Base-by-base conservation (phyloP, 306 rosid genomes). In the Corylus avellana region DNA sequence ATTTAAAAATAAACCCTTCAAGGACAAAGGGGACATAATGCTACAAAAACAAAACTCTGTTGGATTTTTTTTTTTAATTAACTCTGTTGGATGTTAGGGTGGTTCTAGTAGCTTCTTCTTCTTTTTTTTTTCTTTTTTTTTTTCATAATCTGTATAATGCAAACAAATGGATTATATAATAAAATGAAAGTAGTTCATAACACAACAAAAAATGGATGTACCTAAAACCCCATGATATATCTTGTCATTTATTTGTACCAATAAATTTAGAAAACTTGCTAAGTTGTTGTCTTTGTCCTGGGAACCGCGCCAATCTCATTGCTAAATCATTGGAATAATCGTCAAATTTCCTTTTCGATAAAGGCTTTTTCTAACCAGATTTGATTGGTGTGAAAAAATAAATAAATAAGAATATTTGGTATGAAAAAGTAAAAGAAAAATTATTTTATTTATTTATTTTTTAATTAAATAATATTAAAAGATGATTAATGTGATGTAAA, bases 151-250 rank as follows among this genome's bases (percentile, higher is more conserved):
- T 39, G 46, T 3, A 13, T 73, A 72, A 75, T 73, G 74, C 14
- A 76, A 72, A 75, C 74, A 25, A 71, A 46, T 12, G 29, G 29
- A 42, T 27, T 74, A 13, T 56, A 67, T 75, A 73, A 64, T 48
- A 70, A 75, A 25, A 67, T 86, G 81, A 82, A 83, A 78, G 46
- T 70, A 75, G 83, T 79, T 66, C 63, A 73, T 75, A 78, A 86
- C 70, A 80, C 87, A 85, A 74, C 80, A 80, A 79, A 74, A 74
- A 53, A 48, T 59, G 80, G 72, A 76, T 85, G 35, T 12, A 51
- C 87, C 82, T 63, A 78, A 86, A 75, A 47, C 82, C 22, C 42
- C 8, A 77, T 84, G 25, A 66, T 77, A 50, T 57, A 47, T 75
- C 73, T 75, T 78, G 81, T 88, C 88, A 58, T 54, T 53, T 56